phyloP scores from a whole-genome alignment of 352 stramenopile species.

The Globisporangium viniferum region DNA sequence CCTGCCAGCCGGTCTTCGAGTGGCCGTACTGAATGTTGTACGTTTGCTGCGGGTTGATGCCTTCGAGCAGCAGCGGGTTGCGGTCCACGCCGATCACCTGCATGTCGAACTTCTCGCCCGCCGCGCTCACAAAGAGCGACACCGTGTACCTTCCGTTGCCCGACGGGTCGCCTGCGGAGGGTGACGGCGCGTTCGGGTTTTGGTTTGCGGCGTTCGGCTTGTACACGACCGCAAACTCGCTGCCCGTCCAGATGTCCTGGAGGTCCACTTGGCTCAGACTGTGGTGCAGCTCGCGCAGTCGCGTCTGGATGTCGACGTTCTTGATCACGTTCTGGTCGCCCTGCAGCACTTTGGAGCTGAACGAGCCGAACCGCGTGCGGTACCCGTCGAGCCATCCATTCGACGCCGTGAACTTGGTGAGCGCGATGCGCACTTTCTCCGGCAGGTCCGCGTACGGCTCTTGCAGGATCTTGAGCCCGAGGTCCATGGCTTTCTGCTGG shows the following conservation, averaged over 20 bases:
- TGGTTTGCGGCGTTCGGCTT: constrained; percentile 29
- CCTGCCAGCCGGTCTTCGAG: constrained; percentile 80
- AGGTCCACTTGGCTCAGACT: constrained; percentile 55
- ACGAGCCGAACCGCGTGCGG: constrained; percentile 76
- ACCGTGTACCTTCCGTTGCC: constrained; percentile 57
- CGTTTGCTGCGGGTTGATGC: constrained; percentile 52
- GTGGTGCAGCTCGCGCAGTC: constrained; percentile 78
- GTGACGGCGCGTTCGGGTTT: background rate
- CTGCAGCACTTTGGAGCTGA: constrained; percentile 69
- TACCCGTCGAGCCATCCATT: constrained; percentile 88
- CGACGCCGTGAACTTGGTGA: constrained; percentile 75
- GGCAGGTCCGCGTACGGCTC: constrained; percentile 67
- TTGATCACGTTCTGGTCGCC: constrained; percentile 72
- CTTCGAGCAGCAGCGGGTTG: constrained; percentile 50
- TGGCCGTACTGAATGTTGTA: constrained; percentile 79
- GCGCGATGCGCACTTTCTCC: constrained; percentile 69
- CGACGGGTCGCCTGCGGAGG: background rate
- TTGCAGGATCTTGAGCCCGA: constrained; percentile 70
- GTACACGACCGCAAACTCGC: constrained; percentile 72
- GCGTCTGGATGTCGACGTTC: constrained; percentile 81
- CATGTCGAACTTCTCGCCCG: constrained; percentile 77
- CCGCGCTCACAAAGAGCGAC: constrained; percentile 74
- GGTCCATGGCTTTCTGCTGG: constrained; percentile 82
- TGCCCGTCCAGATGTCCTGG: constrained; percentile 77
- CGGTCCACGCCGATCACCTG: constrained; percentile 76